Evolutionary conservation across 257 asterid genomes (phyloP), one percentile per base, ranked within the genome.

Genomic region (Buddleja alternifolia): DNA sequence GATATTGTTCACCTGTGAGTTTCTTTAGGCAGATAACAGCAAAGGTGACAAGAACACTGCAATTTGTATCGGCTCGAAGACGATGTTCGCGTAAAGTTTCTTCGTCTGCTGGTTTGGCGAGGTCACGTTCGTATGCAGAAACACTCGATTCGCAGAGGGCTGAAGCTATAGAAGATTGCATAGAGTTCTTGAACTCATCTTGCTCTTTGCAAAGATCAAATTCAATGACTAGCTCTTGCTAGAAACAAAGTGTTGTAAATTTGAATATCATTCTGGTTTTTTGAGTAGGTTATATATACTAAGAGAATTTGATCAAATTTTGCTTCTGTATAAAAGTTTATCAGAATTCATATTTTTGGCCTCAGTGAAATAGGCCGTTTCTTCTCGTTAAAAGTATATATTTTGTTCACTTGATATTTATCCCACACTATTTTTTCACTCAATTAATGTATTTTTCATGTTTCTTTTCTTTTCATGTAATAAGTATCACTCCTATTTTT

Each of bases 81-180:
- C 78, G 80, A 66, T 71, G 82, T 72, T 80, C 90, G 14, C 50
- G 88, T 3, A 83, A 82, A 66, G 90, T 88, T 4, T n/a, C n/a
- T n/a, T 85, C 96, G 7, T 84, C 96, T 1, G 80, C 88, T 54
- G 79, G 76, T 39, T 60, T 90, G 42, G 82, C 77, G n/a, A 82
- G 93, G 77, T 90, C 97, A 10, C 80, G 88, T 12, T 90, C 98
- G 0, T 88, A 86, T 60, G 97, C 87, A 24, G 93, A 85, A 39
- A 78, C 83, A 0, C 78, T 86, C 15, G 97, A 90, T 64, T 86
- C 95, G 1, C 96, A 88, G 42, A 75, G 96, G 65, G 97, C 96
- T 7, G 90, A 93, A 73, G 98, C 98, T 47, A 85, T 93, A 1
- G 94, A 88, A 54, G 98, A 93, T 40, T 93, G 98, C 73, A 93